Evolutionary conservation across 352 stramenopile genomes (phyloP).

Genomic region (Globisporangium paroecandrum): DNA sequence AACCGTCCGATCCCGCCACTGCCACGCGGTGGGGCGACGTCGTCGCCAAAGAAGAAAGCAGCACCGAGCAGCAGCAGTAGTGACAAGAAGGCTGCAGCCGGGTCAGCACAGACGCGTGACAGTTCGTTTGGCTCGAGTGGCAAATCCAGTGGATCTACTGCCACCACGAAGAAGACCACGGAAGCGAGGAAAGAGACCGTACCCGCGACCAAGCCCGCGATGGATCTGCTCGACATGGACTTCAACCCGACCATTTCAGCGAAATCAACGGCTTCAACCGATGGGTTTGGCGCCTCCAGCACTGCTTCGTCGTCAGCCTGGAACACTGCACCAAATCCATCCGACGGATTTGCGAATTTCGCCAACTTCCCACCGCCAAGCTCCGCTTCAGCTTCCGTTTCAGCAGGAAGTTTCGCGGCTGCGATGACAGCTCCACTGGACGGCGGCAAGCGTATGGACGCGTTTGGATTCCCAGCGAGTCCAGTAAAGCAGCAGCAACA

Average conservation of each 20-base stretch:
- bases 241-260: slow-evolving; percentile 57
- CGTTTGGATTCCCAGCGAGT: slow-evolving; percentile 49
- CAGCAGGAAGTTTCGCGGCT: background rate
- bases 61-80: background rate
- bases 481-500: slow-evolving; percentile 39
- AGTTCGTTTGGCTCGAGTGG: slow-evolving; percentile 2
- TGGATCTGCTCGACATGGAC: slow-evolving; percentile 65
- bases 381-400: background rate
- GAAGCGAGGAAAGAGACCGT: slow-evolving; percentile 57
- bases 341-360: slow-evolving; percentile 60
- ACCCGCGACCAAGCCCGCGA: slow-evolving; percentile 21
- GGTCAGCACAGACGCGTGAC: background rate
- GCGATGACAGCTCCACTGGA: background rate
- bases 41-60: slow-evolving; percentile 29
- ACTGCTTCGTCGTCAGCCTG: slow-evolving; percentile 1
- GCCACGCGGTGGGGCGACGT: slow-evolving; percentile 7
- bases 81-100: slow-evolving; percentile 1
- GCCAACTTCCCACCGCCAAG: slow-evolving; percentile 51
- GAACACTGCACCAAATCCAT: slow-evolving; percentile 13
- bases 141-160: slow-evolving; percentile 2
- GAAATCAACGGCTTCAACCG: slow-evolving; percentile 12
- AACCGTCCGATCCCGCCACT: slow-evolving; percentile 37
- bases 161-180: slow-evolving; percentile 37
- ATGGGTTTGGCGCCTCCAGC: background rate
- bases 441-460: slow-evolving; percentile 35